These are phyloP conservation scores for Lactarius psammicola DNA, from an alignment of 768 basidiomycete genomes.

Conservation along the genomic window DNA sequence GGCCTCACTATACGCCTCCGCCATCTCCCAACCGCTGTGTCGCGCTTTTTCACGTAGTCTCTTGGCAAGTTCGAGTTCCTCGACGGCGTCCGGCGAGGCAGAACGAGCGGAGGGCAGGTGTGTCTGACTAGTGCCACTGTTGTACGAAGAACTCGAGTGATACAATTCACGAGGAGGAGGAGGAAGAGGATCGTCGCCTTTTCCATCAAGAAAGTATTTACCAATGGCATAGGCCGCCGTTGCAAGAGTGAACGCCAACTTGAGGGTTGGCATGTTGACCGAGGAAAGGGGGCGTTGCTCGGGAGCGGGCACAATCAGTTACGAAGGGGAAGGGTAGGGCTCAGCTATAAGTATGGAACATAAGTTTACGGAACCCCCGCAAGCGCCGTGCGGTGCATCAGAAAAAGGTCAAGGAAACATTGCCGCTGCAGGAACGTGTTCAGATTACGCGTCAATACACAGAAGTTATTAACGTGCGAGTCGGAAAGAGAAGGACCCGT, in stretches of 20 bases:
- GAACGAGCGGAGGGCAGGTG: not conserved
- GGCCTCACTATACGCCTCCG: not conserved
- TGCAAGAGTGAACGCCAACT: not conserved
- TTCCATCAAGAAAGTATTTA: not conserved
- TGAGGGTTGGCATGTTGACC: not conserved
- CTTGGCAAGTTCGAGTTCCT: not conserved
- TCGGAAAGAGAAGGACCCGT: not conserved
- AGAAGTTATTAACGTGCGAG: not conserved
- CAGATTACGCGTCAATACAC: not conserved
- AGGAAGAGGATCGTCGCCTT: not conserved
- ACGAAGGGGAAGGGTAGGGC: not conserved
- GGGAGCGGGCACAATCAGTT: not conserved
- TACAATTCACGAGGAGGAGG: not conserved
- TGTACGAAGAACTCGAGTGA: not conserved
- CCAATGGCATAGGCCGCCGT: not conserved
- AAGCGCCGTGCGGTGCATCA: not conserved
- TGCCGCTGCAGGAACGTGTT: not conserved
- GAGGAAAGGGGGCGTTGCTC: not conserved
- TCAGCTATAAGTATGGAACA: not conserved
- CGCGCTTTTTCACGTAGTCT: conserved; percentile 9
- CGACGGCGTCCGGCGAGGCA: not conserved
- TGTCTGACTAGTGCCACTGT: not conserved
- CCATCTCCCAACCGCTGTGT: not conserved
- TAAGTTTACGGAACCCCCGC: not conserved
- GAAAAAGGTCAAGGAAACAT: not conserved